These are phyloP conservation scores for Phragmites australis DNA, from an alignment of 176 grass and related monocot species.

Conservation along the genomic window DNA sequence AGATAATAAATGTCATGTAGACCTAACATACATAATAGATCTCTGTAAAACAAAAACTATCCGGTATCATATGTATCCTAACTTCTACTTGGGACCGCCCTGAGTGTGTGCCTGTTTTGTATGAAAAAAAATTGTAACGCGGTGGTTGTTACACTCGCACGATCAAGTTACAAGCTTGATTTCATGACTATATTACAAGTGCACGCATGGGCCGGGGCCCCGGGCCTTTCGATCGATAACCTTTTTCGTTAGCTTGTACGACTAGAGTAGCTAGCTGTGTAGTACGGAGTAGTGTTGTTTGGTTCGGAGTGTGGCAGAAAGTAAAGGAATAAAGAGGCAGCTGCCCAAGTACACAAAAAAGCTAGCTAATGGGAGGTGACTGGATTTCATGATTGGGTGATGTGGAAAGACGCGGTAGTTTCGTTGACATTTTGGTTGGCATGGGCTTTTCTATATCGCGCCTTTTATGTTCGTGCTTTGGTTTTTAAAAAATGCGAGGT, in stretches of 20 bases:
- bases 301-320: constrained; percentile 12
- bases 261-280: not conserved
- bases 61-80: too few relatives aligned
- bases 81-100: too few relatives aligned
- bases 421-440: constrained; percentile 25
- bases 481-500: too few relatives aligned
- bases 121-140: too few relatives aligned
- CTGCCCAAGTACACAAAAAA: not conserved
- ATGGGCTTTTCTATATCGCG: not conserved
- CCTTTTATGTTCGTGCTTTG: too few relatives aligned
- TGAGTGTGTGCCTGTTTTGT: too few relatives aligned
- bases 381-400: constrained; percentile 49
- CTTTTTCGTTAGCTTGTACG: not conserved
- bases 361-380: constrained; percentile 43
- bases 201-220: not conserved
- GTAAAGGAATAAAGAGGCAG: not conserved
- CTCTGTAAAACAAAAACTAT: too few relatives aligned
- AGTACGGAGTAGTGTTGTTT: constrained; percentile 15
- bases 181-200: not conserved
- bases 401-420: constrained; percentile 29
- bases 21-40: too few relatives aligned
- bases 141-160: not conserved
- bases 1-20: too few relatives aligned
- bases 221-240: not conserved
- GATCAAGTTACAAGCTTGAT: not conserved